Evolutionary conservation across 768 basidiomycete genomes (phyloP).

Genomic region (Termitomyces eurrhizus): DNA sequence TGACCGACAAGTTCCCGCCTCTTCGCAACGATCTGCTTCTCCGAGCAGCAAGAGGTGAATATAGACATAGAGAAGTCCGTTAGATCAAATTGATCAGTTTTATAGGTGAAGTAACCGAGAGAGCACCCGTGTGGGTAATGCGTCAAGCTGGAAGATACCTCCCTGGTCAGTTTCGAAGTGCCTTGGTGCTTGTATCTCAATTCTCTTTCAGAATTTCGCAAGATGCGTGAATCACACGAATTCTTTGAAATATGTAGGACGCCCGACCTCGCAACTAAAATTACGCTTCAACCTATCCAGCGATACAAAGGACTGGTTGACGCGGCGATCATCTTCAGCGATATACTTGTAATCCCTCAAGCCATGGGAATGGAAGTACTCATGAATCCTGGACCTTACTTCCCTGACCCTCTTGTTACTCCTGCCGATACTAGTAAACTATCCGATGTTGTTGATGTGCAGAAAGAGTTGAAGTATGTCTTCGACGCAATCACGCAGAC

Average conservation of each 20-base stretch:
- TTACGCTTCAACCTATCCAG: conserved; percentile 92
- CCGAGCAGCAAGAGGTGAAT: conserved; percentile 77
- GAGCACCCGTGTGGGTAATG: conserved; percentile 99
- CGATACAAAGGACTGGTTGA: conserved; percentile 85
- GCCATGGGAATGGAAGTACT: conserved; percentile 94
- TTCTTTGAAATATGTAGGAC: conserved; percentile 96
- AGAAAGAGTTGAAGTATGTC: conserved; percentile 85
- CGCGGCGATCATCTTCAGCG: conserved; percentile 96
- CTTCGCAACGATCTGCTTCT: conserved; percentile 86
- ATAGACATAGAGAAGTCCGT: neutral
- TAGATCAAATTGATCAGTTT: conserved; percentile 1
- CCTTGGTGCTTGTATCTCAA: neutral
- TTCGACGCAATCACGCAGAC: conserved; percentile 90
- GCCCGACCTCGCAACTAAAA: conserved; percentile 80
- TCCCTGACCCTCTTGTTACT: conserved; percentile 79
- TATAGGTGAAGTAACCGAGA: conserved; percentile 78
- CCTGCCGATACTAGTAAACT: conserved; percentile 72
- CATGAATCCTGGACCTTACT: conserved; percentile 91
- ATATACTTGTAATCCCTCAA: conserved; percentile 97
- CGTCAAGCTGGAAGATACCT: conserved; percentile 94
- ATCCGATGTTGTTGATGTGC: conserved; percentile 62
- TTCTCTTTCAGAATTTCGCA: conserved; percentile 70
- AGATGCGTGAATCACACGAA: conserved; percentile 78
- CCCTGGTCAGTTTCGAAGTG: conserved; percentile 57
- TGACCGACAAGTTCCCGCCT: conserved; percentile 55